Evolutionary conservation across 352 stramenopile genomes (phyloP), one percentile per base, ranked within the genome.

Genomic region (Pythium pyrilobum): DNA sequence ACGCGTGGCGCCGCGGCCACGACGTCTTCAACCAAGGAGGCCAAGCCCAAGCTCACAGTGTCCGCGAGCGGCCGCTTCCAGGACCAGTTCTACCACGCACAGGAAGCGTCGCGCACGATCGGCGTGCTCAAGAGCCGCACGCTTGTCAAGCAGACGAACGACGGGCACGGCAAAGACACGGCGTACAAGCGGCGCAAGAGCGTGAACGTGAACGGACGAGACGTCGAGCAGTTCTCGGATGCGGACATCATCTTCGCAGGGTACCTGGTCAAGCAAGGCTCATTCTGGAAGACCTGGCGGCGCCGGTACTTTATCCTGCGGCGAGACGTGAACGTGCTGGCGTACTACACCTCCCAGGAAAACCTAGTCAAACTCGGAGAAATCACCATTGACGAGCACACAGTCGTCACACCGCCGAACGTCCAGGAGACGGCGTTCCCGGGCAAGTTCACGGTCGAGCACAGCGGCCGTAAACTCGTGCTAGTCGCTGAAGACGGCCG

Each of bases 281-380:
- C 84, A 27, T 95, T 92, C 69, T 95, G 84, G 84, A 90, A 91
- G 59, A 89, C 77, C 6, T 95, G 84, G 84, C 68, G 76, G 38
- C 74, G 76, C 2, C 70, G 84, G 18, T 95, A 89, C 52, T 95
- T 95, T 43, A 89, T 95, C 47, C 42, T 95, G 48, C 79, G 84
- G 12, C 63, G 79, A 13, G 84, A 95, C 36, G 48, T 84, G 4
- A 79, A 79, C 5, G 66, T 92, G 38, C 55, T 95, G 4, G 76
- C 74, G 56, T 95, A 95, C 66, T 95, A 92, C 66, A 78, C 77
- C 39, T 91, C 81, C 6, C 61, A 72, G 6, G 65, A 89, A 13
- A 77, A 89, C 52, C 67, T 95, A 23, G 82, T 74, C 31, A 92
- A 92, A 48, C 67, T 95, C 3, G 84, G 84, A 15, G 84, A 95